Base-by-base conservation (phyloP, 768 basidiomycete species). In the Suillus placidus region DNA sequence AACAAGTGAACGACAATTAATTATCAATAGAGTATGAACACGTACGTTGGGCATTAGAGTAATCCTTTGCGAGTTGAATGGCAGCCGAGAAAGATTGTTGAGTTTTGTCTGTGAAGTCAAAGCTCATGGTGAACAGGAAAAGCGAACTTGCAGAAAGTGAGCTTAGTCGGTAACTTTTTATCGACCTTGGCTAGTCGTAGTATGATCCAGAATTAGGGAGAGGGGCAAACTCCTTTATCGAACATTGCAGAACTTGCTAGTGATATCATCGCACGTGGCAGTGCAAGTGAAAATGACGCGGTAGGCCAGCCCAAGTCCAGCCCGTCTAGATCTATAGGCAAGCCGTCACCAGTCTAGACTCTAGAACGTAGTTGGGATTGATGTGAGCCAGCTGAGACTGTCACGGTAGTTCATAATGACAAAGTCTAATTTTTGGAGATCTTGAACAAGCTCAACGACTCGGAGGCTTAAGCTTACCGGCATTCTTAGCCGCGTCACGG, bases 41-140 rank as follows among this genome's bases (percentile, higher is more conserved):
- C 78, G 70, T 77, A 90, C 92, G 86, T 84, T 95, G 91, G 0
- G 88, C 88, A 72, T 94, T 88, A 20, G 91, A 84, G 73, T 94
- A 87, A 77, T 96, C 93, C 73, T 88, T 93, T 13, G 94, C 93
- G 51, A 91, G 83, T 71, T 94, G 92, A 62, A 93, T 76, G 2
- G 94, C 89, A 60, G 87, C 86, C 63, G 86, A 78, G 62, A 96
- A 72, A 34, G 89, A 83, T 70, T 90, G 84, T 71, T 87, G 84
- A 14, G 94, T 85, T 76, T 91, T 94, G 77, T 96, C 93, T 35
- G 95, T 97, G 71, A 95, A 91, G 12, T 96, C 91, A 67, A 92
- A 80, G 78, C 87, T 87, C 66, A 82, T 80, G 13, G 9, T 40
- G 12, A 45, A n/a, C 4, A 7, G 18, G 32, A 9, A 20, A 64